Evolutionary conservation across 768 basidiomycete species (phyloP).

Genomic region (Hemileccinum rubropunctum): DNA sequence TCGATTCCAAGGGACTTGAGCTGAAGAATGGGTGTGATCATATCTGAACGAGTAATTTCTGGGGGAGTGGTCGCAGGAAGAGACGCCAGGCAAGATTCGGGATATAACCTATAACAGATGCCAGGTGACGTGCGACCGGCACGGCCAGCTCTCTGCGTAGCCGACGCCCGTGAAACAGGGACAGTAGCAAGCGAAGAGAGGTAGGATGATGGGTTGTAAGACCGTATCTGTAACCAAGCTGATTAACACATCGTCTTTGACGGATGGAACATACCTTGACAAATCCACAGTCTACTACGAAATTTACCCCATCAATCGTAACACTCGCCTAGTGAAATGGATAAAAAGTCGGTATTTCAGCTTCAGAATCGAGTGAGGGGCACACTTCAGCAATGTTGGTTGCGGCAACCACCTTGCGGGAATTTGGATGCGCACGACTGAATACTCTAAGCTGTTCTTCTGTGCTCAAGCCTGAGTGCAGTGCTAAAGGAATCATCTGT

Average conservation of each 20-base stretch:
- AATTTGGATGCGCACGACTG: slow-evolving; percentile 66
- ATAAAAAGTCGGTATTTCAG: neutral
- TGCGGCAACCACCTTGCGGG: slow-evolving; percentile 85
- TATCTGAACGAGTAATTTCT: slow-evolving; percentile 88
- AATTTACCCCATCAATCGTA: slow-evolving; percentile 94
- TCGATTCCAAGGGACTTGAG: slow-evolving; percentile 94
- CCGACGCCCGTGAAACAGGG: slow-evolving; percentile 84
- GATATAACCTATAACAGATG: slow-evolving; percentile 89
- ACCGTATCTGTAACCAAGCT: slow-evolving; percentile 61
- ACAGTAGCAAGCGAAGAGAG: slow-evolving; percentile 83
- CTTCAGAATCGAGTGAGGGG: neutral
- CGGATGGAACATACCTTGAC: slow-evolving; percentile 67
- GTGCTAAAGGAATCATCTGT: slow-evolving; percentile 63
- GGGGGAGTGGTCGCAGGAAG: slow-evolving; percentile 76
- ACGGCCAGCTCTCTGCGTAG: slow-evolving; percentile 89
- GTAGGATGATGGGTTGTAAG: slow-evolving; percentile 82
- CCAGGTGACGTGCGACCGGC: slow-evolving; percentile 93
- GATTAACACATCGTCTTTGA: neutral
- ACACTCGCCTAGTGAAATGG: slow-evolving; percentile 70
- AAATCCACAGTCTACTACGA: slow-evolving; percentile 91
- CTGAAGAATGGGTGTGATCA: slow-evolving; percentile 89
- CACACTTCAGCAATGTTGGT: slow-evolving; percentile 94
- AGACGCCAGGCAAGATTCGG: slow-evolving; percentile 53
- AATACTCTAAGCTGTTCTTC: slow-evolving; percentile 90
- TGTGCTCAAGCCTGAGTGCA: slow-evolving; percentile 87